These are phyloP conservation scores for Aschersonia sp. DNA, from an alignment of 2,329 filamentous ascomycete genomes.

Conservation along the genomic window DNA sequence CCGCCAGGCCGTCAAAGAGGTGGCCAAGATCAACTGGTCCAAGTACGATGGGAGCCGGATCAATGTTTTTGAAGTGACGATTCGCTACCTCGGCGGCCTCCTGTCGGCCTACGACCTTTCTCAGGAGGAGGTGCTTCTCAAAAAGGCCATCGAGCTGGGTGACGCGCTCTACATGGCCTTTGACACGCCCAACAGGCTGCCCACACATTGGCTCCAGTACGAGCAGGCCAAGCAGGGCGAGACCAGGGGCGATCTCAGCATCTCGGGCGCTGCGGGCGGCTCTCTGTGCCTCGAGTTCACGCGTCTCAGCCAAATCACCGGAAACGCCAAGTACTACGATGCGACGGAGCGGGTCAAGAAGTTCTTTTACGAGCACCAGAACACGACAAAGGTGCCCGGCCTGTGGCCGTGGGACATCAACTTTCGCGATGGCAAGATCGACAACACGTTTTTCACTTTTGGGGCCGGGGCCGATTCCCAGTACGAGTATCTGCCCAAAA, in stretches of 20 bases:
- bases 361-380: slow-evolving; percentile 49
- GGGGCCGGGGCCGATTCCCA: slow-evolving; percentile 32
- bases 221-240: slow-evolving; percentile 20
- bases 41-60: slow-evolving; percentile 28
- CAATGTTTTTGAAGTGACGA: slow-evolving; percentile 49
- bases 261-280: slow-evolving; percentile 35
- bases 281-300: slow-evolving; percentile 64
- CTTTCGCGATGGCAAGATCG: slow-evolving; percentile 35
- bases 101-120: slow-evolving; percentile 38
- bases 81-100: slow-evolving; percentile 37
- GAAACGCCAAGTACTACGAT: slow-evolving; percentile 60
- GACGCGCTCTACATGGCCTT: slow-evolving; percentile 38
- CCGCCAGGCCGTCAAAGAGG: slow-evolving; percentile 28
- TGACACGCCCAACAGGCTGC: slow-evolving; percentile 39
- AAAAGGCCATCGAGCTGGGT: slow-evolving; percentile 36
- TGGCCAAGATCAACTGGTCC: slow-evolving; percentile 40
- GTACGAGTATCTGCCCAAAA: slow-evolving; percentile 48
- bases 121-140: slow-evolving; percentile 27
- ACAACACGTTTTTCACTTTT: slow-evolving; percentile 24
- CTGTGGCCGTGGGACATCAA: slow-evolving; percentile 58
- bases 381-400: slow-evolving; percentile 52
- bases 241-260: slow-evolving; percentile 19
- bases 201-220: slow-evolving; percentile 31
- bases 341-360: slow-evolving; percentile 60
- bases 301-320: slow-evolving; percentile 57